phyloP scores from a whole-genome alignment of 768 basidiomycete genomes.

The Tylopilus rubrobrunneus region DNA sequence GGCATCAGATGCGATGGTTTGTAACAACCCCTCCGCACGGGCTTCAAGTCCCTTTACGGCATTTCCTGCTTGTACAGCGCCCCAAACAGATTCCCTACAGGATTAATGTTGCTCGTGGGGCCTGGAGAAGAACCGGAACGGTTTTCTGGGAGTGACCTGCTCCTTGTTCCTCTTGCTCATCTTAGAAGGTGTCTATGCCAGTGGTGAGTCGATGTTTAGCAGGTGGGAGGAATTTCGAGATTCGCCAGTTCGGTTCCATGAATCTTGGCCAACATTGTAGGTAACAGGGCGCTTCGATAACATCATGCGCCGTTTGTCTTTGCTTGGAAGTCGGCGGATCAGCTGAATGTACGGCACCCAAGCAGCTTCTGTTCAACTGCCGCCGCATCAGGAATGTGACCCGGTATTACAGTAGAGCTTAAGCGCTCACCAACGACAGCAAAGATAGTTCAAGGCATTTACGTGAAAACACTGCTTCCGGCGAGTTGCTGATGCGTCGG shows the following conservation, averaged over 20 bases:
- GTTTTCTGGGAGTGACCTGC: background rate
- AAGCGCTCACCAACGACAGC: too few species aligned
- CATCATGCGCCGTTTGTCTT: background rate
- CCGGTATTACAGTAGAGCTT: too few species aligned
- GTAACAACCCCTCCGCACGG: background rate
- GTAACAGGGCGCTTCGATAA: background rate
- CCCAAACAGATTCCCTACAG: background rate
- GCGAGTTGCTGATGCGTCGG: too few species aligned
- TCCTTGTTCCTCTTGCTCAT: constrained; percentile 3
- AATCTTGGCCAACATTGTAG: constrained; percentile 1
- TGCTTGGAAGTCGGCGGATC: background rate
- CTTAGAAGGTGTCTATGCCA: background rate
- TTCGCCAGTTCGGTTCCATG: constrained; percentile 7
- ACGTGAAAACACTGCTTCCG: too few species aligned
- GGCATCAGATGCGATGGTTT: background rate
- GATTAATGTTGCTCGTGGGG: background rate
- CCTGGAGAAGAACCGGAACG: background rate
- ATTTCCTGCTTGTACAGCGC: background rate
- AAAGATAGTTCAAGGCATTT: too few species aligned
- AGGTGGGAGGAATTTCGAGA: background rate
- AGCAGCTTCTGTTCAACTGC: background rate
- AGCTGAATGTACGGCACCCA: constrained; percentile 12
- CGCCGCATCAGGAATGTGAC: too few species aligned
- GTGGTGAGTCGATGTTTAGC: background rate
- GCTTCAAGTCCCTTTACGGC: background rate